Evolutionary conservation across 2,329 filamentous ascomycete species (phyloP), one percentile per base, ranked within the genome.

Genomic region (Fusarium sarcochroum): DNA sequence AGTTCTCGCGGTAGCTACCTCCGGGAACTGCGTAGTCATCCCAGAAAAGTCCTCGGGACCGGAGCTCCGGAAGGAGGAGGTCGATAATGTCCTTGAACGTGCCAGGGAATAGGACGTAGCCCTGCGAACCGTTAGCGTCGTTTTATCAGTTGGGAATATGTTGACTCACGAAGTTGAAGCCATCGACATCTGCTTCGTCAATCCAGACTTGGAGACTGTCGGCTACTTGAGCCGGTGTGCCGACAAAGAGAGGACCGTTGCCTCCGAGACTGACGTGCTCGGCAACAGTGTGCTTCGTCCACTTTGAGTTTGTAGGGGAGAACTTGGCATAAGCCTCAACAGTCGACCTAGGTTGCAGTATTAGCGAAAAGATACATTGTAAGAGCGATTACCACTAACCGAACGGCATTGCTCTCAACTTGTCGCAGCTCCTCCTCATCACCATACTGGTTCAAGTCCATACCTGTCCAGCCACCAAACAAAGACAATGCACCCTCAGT

Each of bases 401-500:
- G 77, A 55, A 90, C 88, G 2, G 87, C 89, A 75, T 90, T 89
- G 68, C 85, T 86, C 75, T 89, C 84, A 13, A 90, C 87, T 53
- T 87, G 80, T 41, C 89, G 79, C 61, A 91, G 75, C 73, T 91
- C 89, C 73, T 91, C 84, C 17, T 91, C 89, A 46, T 91, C 90
- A 0, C 81, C 85, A 71, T 91, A 91, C 51, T 86, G 81, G 32
- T 83, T 80, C 15, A 86, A 69, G 53, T 86, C 83, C 23, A 85
- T 84, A 4, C 84, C 91, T 0, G 91, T 93, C 90, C 91, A 93
- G 2, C 91, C 91, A 20, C 90, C 90, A 70, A 93, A 93, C 18
- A 93, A 77, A 2, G 90, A 89, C 58, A 93, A 75, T 0, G 90
- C 91, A 3, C 91, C 91, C 68, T 86, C 91, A 35, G 78, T 77